A percentile compares a stretch with the other conserved stretches of the same genome.
Evolutionary conservation across 805 yeast genomes (phyloP).

Genomic region (Starmerella ratchasimensis): DNA sequence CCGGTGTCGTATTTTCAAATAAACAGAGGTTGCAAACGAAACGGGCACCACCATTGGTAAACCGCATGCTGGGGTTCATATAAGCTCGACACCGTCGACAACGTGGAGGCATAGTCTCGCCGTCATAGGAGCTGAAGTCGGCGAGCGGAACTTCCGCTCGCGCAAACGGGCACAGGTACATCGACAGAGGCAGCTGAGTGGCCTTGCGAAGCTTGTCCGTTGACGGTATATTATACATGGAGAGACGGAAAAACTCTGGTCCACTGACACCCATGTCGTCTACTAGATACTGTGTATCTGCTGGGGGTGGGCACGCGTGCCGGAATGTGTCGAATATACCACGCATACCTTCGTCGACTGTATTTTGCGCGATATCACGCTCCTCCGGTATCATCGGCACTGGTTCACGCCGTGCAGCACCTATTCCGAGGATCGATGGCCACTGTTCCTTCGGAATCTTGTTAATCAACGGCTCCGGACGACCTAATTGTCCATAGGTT

Average conservation of each 20-base stretch:
- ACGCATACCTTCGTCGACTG: slow-evolving; percentile 26
- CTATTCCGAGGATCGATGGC: slow-evolving; percentile 13
- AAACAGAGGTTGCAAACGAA: slow-evolving; percentile 81
- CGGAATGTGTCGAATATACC: slow-evolving; percentile 54
- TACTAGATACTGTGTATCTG: slow-evolving; percentile 55
- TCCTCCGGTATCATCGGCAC: slow-evolving; percentile 21
- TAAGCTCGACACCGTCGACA: slow-evolving; percentile 88
- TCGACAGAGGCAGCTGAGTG: slow-evolving; percentile 68
- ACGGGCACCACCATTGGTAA: slow-evolving; percentile 41
- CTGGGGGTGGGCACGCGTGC: slow-evolving; percentile 69
- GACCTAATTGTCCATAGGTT: no score
- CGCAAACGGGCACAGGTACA: slow-evolving; percentile 77
- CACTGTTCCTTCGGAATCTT: slow-evolving; percentile 9
- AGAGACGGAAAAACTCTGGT: slow-evolving; percentile 61
- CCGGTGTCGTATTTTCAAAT: slow-evolving; percentile 54
- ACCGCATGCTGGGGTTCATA: slow-evolving; percentile 70
- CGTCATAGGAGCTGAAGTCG: slow-evolving; percentile 39
- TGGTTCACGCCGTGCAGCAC: slow-evolving; percentile 15
- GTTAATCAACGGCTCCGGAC: neutral
- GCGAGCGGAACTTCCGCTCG: slow-evolving; percentile 53
- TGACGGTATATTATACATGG: slow-evolving; percentile 74
- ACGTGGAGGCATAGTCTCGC: slow-evolving; percentile 45
- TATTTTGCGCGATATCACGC: slow-evolving; percentile 18
- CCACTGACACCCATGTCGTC: slow-evolving; percentile 77
- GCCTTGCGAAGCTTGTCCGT: slow-evolving; percentile 53